Conservation (phyloP, 495 filamentous ascomycete species). For the Aspergillus heteromorphus region DNA sequence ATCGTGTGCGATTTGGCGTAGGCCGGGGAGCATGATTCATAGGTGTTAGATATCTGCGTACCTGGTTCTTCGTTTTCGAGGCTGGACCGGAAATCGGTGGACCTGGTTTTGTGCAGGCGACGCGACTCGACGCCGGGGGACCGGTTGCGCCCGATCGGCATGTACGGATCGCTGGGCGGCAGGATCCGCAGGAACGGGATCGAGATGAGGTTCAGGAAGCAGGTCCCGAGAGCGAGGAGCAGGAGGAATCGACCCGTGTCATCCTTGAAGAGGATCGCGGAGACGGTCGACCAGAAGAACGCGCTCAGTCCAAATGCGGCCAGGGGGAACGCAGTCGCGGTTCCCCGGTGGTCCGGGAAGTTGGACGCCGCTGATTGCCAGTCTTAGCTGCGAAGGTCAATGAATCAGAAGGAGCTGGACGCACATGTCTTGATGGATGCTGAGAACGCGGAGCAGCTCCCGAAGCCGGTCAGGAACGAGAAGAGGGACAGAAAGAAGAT, state of each 20-base stretch:
- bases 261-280: conserved; percentile 74
- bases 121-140: conserved; percentile 47
- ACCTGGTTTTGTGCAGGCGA: conserved; percentile 57
- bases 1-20: conserved; percentile 32
- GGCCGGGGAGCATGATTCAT: conserved; percentile 23
- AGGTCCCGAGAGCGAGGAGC: conserved; percentile 76
- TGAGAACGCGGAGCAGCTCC: conserved; percentile 80
- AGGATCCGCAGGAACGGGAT: conserved; percentile 79
- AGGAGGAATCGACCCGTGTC: conserved; percentile 76
- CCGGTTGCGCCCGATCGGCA: conserved; percentile 52
- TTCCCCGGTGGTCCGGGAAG: conserved; percentile 86
- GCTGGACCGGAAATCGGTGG: conserved; percentile 44
- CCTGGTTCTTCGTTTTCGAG: conserved; percentile 56
- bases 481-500: conserved; percentile 73
- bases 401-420: conserved; percentile 10
- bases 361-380: conserved; percentile 66
- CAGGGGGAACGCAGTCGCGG: conserved; percentile 88
- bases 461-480: conserved; percentile 76
- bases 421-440: conserved; percentile 74
- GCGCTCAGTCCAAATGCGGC: conserved; percentile 92
- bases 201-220: conserved; percentile 61
- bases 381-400: conserved; percentile 5
- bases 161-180: conserved; percentile 57
- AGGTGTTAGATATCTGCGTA: conserved; percentile 49
- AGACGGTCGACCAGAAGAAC: conserved; percentile 85